Evolutionary conservation across 2,329 filamentous ascomycete species (phyloP), one percentile per base, ranked within the genome.

Genomic region (Calonectria henricotiae): DNA sequence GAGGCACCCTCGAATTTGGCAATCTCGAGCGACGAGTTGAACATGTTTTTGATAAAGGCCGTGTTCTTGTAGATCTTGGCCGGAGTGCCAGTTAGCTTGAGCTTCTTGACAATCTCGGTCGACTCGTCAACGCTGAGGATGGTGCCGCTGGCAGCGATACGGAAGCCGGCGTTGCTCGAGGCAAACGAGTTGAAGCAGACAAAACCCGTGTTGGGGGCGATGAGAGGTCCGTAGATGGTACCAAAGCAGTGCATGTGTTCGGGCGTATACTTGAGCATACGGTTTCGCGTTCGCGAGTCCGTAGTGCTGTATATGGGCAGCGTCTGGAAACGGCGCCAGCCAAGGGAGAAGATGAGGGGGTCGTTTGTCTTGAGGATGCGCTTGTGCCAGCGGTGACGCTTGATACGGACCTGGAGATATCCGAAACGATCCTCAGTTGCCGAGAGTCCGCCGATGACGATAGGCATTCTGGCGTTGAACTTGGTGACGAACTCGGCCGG

Each of bases 41-140:
- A 99, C 96, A 99, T 99, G 84, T 97, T 94, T 83, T 96, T 97
- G 85, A 99, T 95, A 81, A 99, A 99, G 44, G 96, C 95, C 0
- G 96, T 99, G 86, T 99, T 99, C 84, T 98, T 98, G 90, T 97
- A 98, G 83, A 98, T 97, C 85, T 98, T 98, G 89, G 96, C 97
- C 1, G 96, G 95, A 58, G 90, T 88, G 70, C 96, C 96, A 0
- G 95, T 98, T 60, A 99, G 89, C 83, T 99, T 99, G 80, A 99
- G 91, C 87, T 99, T 99, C 89, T 99, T 99, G 82, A 99, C 96
- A 74, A 99, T 98, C 81, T 99, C 96, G 3, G 94, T 95, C 46
- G 93, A 94, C 84, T 98, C 95, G 80, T 99, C 96, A 23, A 99
- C 96, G 79, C 92, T 95, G 73, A 98, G 86, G 5, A 99, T 94